Evolutionary conservation across 2,329 filamentous ascomycete species (phyloP), one percentile per base, ranked within the genome.

Genomic region (Penicillium sp.): DNA sequence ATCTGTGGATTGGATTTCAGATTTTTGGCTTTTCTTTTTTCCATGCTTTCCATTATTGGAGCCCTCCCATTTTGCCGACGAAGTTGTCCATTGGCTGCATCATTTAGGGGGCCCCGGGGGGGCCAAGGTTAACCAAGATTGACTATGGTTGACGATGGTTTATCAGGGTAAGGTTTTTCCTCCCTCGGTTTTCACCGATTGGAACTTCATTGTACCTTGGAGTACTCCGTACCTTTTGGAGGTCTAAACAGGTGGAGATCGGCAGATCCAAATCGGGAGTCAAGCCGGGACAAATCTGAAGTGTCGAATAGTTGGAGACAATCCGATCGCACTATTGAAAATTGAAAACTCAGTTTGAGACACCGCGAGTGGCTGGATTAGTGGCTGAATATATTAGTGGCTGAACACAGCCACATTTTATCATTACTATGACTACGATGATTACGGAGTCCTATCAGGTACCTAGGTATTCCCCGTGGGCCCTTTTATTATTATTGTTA

Each of bases 291-390:
- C 27, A 21, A 46, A 49, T 36, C 45, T 48, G 41, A 55, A 46
- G 45, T 25, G 40, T 52, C 3, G 41, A 44, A 44, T 33, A 55
- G 19, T 27, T 27, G 16, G 19, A 47, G 19, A 40, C 39, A 29
- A 50, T n/a, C 50, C 56, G 58, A 59, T 55, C 59, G 53, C 56
- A 57, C 60, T 62, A 62, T 62, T 59, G 60, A 61, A 54, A 36
- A 7, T 23, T 3, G 5, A 23, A 47, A 47, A 47, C 45, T 47
- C 21, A 11, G 13, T 29, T 13, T 0, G 29, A n/a, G 48, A 10
- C 27, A 33, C 38, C 48, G 36, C 19, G 23, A 23, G 23, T 23
- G 23, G 23, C 23, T 23, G 4, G n/a, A 15, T 2, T 31, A 43
- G 50, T 52, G 50, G 50, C 50, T 33, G 50, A 16, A 1, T 21